Percentiles rank a stretch among this genome's conserved stretches.
Conservation (phyloP, 106 monocot species). For the Hemerocallis citrina region DNA sequence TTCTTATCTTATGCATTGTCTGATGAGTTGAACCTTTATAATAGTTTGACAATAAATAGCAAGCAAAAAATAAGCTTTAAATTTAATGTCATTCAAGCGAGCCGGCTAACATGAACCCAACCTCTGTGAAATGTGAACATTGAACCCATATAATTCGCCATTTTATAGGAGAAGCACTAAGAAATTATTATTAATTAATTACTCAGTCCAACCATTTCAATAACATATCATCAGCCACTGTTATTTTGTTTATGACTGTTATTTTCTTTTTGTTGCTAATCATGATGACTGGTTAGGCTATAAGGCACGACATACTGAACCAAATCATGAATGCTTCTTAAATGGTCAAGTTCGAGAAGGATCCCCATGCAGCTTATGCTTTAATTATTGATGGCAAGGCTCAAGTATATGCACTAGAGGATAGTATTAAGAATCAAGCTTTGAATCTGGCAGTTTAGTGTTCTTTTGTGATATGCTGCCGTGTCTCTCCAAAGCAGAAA, state of each 20-base stretch:
- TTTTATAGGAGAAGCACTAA: too few relatives aligned
- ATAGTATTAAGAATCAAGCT: constrained; percentile 58
- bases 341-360: constrained; percentile 57
- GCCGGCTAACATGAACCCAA: too few relatives aligned
- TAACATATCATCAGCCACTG: constrained; percentile 2
- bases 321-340: constrained; percentile 68
- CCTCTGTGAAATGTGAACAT: too few relatives aligned
- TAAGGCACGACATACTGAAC: constrained; percentile 52
- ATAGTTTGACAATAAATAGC: too few relatives aligned
- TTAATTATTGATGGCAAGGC: constrained; percentile 85
- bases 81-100: too few relatives aligned
- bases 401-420: constrained; percentile 59
- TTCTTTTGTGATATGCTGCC: constrained; percentile 82
- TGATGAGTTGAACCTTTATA: too few relatives aligned
- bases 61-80: too few relatives aligned
- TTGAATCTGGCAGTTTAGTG: constrained; percentile 59
- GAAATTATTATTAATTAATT: too few relatives aligned
- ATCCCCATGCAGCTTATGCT: constrained; percentile 77
- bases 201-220: too few relatives aligned
- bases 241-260: constrained; percentile 9
- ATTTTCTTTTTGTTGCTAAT: constrained; percentile 21
- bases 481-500: constrained; percentile 83
- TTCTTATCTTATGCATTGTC: too few relatives aligned
- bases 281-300: constrained; percentile 40
- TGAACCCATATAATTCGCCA: too few relatives aligned